Evolutionary conservation across 108 stramenopile genomes (phyloP).

Genomic region (Skeletonema marinoi): DNA sequence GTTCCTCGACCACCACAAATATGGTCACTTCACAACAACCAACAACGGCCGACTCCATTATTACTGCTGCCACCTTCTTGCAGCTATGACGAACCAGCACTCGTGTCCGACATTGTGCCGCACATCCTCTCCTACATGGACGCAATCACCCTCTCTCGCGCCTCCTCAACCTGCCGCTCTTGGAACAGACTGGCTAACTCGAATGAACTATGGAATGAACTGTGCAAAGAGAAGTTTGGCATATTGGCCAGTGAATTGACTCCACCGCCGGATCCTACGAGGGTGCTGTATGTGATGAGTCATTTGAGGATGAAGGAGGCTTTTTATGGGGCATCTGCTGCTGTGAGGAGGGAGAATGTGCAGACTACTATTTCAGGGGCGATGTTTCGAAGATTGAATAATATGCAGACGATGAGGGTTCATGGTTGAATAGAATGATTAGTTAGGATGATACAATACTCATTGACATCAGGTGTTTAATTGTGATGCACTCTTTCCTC

Average conservation of each 20-base stretch:
- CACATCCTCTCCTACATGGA: constrained; percentile 54
- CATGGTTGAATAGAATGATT: background rate
- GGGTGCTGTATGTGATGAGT: constrained; percentile 45
- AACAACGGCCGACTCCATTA: background rate
- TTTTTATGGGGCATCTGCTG: background rate
- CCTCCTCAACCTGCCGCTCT: constrained; percentile 36
- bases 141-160: constrained; percentile 44
- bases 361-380: background rate
- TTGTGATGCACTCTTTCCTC: too few species aligned
- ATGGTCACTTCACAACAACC: background rate
- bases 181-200: constrained; percentile 38
- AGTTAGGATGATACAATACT: background rate
- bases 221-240: constrained; percentile 50
- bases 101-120: constrained; percentile 33
- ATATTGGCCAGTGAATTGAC: constrained; percentile 36
- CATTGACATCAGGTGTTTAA: too few species aligned
- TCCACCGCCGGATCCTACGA: constrained; percentile 55
- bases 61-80: background rate
- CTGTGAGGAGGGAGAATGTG: background rate
- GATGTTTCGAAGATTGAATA: background rate
- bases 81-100: background rate
- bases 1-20: background rate
- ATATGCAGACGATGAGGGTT: background rate
- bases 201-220: constrained; percentile 48
- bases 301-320: constrained; percentile 47